phyloP scores from a whole-genome alignment of 371 early-diverging fungal species.

The Nosema muscidifuracis region DNA sequence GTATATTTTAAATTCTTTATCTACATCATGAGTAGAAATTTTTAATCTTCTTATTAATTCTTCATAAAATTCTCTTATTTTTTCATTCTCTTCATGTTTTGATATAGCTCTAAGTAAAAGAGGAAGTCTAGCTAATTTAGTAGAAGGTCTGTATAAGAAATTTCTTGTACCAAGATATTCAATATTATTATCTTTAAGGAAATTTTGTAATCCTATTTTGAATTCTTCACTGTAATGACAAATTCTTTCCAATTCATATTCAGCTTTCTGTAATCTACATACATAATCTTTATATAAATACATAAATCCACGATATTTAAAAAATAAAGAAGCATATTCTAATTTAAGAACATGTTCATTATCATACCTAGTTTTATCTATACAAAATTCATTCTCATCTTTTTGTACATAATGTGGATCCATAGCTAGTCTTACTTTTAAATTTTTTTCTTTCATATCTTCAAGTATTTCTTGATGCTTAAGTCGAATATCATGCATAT shows the following conservation, averaged over 20 bases:
- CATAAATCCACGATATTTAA: conserved; percentile 20
- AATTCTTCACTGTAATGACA: conserved; percentile 45
- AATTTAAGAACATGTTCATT: conserved; percentile 8
- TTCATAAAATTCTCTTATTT: conserved; percentile 17
- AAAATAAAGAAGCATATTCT: conserved; percentile 51
- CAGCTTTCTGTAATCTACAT: conserved; percentile 41
- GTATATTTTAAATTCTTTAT: conserved; percentile 40
- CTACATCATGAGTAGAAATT: conserved; percentile 36
- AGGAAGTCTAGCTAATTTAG: conserved; percentile 59
- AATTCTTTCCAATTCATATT: conserved; percentile 51
- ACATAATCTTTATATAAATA: conserved; percentile 45
- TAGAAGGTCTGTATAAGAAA: conserved; percentile 59
- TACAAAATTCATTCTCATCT: conserved; percentile 10
- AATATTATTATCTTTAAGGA: conserved; percentile 43
- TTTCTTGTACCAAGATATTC: conserved; percentile 55
- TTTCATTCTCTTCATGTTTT: conserved; percentile 51
- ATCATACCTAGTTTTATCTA: conserved; percentile 6
- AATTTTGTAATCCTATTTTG: conserved; percentile 40
- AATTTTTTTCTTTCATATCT: conserved; percentile 30
- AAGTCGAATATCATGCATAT: conserved; percentile 31
- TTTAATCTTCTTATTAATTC: conserved; percentile 33
- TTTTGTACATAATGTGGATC: not conserved
- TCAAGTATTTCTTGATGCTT: conserved; percentile 32
- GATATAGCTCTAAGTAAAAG: conserved; percentile 56
- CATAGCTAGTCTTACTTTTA: not conserved